These are phyloP conservation scores for Macrophomina tecta DNA, from an alignment of 2,329 filamentous ascomycete genomes.

Conservation along the genomic window DNA sequence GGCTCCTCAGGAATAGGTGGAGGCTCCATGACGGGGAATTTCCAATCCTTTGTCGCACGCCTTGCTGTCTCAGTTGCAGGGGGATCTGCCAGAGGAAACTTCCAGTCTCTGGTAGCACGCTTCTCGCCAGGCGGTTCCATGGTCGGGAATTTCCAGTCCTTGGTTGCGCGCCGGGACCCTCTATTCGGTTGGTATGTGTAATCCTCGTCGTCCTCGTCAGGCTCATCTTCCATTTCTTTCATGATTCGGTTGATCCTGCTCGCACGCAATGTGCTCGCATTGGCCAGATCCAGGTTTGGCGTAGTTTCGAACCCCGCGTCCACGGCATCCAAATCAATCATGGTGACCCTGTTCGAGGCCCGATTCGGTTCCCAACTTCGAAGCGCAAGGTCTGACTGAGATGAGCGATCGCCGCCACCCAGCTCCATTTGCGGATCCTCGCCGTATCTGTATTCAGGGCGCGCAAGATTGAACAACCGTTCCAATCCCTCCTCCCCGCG, in stretches of 20 bases:
- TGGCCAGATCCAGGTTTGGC: conserved; percentile 50
- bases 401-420: conserved; percentile 14
- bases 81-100: conserved; percentile 54
- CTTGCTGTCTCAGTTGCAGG: conserved; percentile 32
- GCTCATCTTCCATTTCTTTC: conserved; percentile 48
- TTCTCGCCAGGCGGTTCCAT: conserved; percentile 41
- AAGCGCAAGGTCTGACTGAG: conserved; percentile 57
- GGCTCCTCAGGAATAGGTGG: conserved; percentile 20
- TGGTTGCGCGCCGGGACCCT: conserved; percentile 48
- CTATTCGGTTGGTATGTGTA: conserved; percentile 31
- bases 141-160: conserved; percentile 62
- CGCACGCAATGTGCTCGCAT: conserved; percentile 63
- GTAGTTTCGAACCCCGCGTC: conserved; percentile 42
- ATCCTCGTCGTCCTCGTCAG: conserved; percentile 45
- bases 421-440: not conserved
- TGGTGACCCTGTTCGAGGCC: conserved; percentile 55
- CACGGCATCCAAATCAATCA: conserved; percentile 65
- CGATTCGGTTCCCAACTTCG: conserved; percentile 49
- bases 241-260: conserved; percentile 58
- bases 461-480: conserved; percentile 62
- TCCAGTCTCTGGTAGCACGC: conserved; percentile 60
- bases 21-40: conserved; percentile 46
- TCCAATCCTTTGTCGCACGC: conserved; percentile 54
- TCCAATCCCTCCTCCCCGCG: conserved; percentile 63
- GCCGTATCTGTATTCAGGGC: conserved; percentile 64